Conservation (phyloP, 2,329 filamentous ascomycete species). For the Xylariaceae sp. region DNA sequence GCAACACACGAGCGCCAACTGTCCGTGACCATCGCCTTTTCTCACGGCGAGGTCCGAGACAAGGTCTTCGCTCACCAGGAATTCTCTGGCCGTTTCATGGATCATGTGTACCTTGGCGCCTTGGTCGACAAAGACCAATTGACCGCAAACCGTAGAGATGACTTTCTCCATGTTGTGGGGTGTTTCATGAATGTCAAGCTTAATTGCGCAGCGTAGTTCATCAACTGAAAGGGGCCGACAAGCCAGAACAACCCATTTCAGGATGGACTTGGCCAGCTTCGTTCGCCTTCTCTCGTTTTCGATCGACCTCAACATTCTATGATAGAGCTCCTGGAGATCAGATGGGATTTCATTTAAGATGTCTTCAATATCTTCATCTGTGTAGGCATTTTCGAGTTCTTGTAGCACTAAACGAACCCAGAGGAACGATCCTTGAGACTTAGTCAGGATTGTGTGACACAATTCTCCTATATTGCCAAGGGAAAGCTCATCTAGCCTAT, state of each 20-base stretch:
- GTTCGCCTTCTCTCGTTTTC: conserved; percentile 17
- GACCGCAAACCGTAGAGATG: conserved; percentile 27
- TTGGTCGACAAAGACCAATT: conserved; percentile 29
- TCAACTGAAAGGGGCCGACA: conserved; percentile 22
- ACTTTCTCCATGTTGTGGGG: conserved; percentile 25
- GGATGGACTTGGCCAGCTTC: conserved; percentile 23
- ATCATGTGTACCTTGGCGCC: conserved; percentile 26
- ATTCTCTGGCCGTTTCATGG: conserved; percentile 31
- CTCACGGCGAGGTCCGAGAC: conserved; percentile 17
- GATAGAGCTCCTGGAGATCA: conserved; percentile 25
- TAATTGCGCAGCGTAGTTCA: conserved; percentile 23
- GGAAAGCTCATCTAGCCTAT: conserved; percentile 19
- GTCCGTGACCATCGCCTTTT: conserved; percentile 18
- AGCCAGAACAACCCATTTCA: conserved; percentile 24
- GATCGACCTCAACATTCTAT: conserved; percentile 23
- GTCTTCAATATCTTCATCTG: conserved; percentile 26
- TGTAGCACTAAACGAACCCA: conserved; percentile 31
- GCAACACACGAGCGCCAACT: conserved; percentile 31
- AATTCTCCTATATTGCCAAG: conserved; percentile 18
- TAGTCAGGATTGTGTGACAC: conserved; percentile 26
- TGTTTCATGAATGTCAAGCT: conserved; percentile 23
- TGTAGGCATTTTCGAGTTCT: conserved; percentile 27
- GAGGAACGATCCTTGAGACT: conserved; percentile 30
- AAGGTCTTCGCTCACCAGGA: conserved; percentile 22
- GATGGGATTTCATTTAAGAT: conserved; percentile 26